These are phyloP conservation scores for Rhizoclosmatium sp. DNA, from an alignment of 192 early-diverging fungal species.

Conservation along the genomic window DNA sequence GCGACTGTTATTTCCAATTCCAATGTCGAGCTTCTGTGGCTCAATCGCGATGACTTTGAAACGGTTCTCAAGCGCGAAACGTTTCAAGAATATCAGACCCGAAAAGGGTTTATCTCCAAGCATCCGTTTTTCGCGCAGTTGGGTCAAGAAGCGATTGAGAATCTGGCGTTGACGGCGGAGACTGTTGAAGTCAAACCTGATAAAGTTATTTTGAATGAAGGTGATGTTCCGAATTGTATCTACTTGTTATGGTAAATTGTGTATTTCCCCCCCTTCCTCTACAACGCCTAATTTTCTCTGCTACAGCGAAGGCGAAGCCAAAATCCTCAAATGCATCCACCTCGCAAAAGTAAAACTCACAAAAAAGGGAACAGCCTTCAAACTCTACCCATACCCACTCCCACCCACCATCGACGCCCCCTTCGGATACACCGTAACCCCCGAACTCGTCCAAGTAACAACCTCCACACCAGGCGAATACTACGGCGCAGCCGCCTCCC, in stretches of 20 bases:
- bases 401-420: not conserved
- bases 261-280: not conserved
- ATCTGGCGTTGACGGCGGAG: not conserved
- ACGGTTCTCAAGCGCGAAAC: slow-evolving; percentile 5
- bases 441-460: not conserved
- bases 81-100: not conserved
- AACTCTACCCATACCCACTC: not conserved
- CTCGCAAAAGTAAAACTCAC: not conserved
- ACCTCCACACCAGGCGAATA: not conserved
- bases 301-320: slow-evolving; percentile 1
- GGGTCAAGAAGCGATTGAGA: not conserved
- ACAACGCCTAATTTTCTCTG: not conserved
- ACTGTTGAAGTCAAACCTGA: not conserved
- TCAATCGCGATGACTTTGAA: slow-evolving; percentile 10
- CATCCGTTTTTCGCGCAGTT: slow-evolving; percentile 14
- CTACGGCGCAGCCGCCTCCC: not conserved
- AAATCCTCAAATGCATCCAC: not conserved
- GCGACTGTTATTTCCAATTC: not conserved
- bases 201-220: not conserved
- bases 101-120: not conserved
- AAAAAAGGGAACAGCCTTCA: not conserved
- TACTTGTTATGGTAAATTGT: slow-evolving; percentile 8
- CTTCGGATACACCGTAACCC: not conserved
- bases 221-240: not conserved
- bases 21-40: slow-evolving; percentile 5